A percentile compares a stretch with the other conserved stretches of the same genome.
Evolutionary conservation across 768 basidiomycete species (phyloP).

Genomic region (Leucocoprinus leucothites): DNA sequence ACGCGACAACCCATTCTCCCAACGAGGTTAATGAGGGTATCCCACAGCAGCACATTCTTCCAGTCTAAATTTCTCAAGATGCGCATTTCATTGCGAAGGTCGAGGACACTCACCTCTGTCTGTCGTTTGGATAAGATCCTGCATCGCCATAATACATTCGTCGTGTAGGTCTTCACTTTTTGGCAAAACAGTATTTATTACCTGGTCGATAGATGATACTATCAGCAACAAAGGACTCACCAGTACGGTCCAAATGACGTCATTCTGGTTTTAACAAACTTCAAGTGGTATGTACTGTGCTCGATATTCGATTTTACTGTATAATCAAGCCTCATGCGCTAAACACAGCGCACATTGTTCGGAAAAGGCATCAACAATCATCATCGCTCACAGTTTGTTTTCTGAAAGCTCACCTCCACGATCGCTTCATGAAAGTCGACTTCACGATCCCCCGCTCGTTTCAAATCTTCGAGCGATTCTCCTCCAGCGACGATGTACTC

Average conservation of each 20-base stretch:
- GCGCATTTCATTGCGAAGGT: not conserved
- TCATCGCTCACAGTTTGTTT: not conserved
- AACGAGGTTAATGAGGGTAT: slow-evolving; percentile 14
- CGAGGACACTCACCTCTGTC: not conserved
- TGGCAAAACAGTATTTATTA: not conserved
- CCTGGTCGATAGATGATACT: not conserved
- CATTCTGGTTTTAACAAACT: not conserved
- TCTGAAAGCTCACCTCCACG: not conserved
- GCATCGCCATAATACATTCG: not conserved
- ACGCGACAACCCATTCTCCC: slow-evolving; percentile 19
- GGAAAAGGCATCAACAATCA: not conserved
- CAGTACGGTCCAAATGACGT: slow-evolving; percentile 1
- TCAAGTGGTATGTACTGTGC: not conserved
- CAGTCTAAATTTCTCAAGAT: slow-evolving; percentile 6
- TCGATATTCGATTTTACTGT: slow-evolving; percentile 1
- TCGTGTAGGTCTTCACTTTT: slow-evolving; percentile 7
- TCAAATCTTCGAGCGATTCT: slow-evolving; percentile 27
- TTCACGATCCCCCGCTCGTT: slow-evolving; percentile 19
- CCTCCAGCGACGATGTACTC: slow-evolving; percentile 26
- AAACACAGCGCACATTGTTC: not conserved
- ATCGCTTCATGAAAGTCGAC: not conserved
- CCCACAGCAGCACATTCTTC: slow-evolving; percentile 5
- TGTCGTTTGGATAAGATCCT: not conserved
- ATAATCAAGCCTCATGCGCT: slow-evolving; percentile 4
- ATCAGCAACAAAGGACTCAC: not conserved